Conservation (phyloP, 192 early-diverging fungal genomes). For the Coemansia sp. region DNA sequence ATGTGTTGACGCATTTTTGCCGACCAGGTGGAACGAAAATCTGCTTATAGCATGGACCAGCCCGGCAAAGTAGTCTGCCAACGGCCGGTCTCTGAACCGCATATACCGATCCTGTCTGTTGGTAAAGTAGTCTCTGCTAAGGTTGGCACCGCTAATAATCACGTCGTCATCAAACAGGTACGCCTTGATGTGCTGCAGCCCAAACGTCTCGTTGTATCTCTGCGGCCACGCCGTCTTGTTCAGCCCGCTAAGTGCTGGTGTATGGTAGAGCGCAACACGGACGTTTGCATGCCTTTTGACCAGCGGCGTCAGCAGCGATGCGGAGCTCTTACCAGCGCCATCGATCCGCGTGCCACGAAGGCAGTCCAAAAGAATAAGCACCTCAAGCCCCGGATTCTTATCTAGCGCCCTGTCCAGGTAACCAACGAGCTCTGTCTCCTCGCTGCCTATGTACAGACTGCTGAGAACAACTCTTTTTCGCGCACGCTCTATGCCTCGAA, state of each 20-base stretch:
- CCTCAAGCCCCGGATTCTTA: constrained; percentile 54
- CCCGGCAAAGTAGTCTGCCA: constrained; percentile 72
- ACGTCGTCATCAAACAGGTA: constrained; percentile 90
- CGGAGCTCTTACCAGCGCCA: constrained; percentile 59
- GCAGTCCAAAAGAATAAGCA: constrained; percentile 84
- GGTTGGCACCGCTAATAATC: constrained; percentile 80
- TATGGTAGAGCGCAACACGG: constrained; percentile 79
- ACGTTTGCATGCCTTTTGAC: constrained; percentile 51
- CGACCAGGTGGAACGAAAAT: constrained; percentile 62
- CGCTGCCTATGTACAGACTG: constrained; percentile 86
- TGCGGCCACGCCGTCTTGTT: constrained; percentile 73
- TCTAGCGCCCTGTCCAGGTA: constrained; percentile 61
- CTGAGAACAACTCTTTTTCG: constrained; percentile 76
- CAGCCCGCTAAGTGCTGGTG: constrained; percentile 73
- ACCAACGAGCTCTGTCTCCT: constrained; percentile 72
- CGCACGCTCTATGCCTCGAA: constrained; percentile 66
- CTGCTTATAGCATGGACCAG: constrained; percentile 63
- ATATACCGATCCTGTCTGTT: constrained; percentile 96
- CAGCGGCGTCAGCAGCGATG: constrained; percentile 58
- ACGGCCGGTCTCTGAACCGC: constrained; percentile 56
- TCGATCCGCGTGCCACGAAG: constrained; percentile 77
- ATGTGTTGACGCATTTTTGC: constrained; percentile 1
- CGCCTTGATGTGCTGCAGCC: constrained; percentile 92
- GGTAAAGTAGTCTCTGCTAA: constrained; percentile 92
- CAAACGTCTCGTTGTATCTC: constrained; percentile 91